Evolutionary conservation across 768 basidiomycete species (phyloP).

Genomic region (Hypholoma fasciculare): DNA sequence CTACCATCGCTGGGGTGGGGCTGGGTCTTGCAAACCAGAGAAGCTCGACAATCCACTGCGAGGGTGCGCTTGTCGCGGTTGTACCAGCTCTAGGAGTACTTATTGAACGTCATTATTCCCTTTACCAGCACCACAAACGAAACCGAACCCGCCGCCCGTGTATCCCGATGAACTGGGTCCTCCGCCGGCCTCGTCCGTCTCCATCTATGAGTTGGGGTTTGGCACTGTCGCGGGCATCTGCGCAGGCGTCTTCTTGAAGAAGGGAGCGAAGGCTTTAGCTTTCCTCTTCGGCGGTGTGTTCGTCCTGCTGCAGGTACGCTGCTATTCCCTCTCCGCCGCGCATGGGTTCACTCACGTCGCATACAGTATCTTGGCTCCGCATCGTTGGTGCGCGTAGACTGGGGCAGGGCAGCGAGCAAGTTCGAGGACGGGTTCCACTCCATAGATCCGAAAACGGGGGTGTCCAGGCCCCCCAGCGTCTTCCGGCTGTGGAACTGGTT

Average conservation of each 20-base stretch:
- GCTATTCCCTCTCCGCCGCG: not conserved
- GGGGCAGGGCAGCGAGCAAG: conserved; percentile 59
- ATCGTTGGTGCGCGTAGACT: conserved; percentile 78
- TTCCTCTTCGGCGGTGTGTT: conserved; percentile 91
- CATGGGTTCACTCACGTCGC: not conserved
- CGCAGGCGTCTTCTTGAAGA: conserved; percentile 92
- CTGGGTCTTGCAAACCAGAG: conserved; percentile 42
- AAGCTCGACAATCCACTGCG: conserved; percentile 46
- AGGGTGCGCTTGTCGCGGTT: conserved; percentile 39
- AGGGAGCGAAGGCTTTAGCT: conserved; percentile 83
- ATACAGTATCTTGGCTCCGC: conserved; percentile 76
- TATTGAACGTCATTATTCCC: not conserved
- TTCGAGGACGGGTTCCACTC: conserved; percentile 80
- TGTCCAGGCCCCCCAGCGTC: conserved; percentile 61
- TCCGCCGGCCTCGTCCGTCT: conserved; percentile 74
- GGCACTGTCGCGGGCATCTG: conserved; percentile 89
- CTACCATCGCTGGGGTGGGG: conserved; percentile 40
- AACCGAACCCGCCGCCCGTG: conserved; percentile 3
- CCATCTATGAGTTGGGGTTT: conserved; percentile 79
- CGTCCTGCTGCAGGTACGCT: conserved; percentile 81
- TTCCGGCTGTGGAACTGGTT: conserved; percentile 65
- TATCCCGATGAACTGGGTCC: conserved; percentile 34
- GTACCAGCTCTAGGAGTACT: not conserved
- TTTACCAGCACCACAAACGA: conserved; percentile 2
- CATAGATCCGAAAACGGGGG: conserved; percentile 49